Base-by-base conservation (phyloP, 768 basidiomycete species). In the Leccinum incarnatum region DNA sequence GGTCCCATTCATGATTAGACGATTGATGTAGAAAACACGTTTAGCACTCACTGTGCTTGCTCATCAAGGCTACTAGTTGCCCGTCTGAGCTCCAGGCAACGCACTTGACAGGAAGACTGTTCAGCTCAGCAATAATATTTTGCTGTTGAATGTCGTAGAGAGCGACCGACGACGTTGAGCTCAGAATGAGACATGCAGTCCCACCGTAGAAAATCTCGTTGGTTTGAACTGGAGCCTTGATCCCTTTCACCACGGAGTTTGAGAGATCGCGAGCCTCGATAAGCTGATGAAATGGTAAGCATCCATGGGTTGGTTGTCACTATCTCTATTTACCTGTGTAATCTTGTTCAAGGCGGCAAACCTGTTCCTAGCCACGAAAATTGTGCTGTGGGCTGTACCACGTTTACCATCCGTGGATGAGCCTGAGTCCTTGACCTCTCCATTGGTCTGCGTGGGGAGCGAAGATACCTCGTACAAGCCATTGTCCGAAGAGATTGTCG, bases 181-280 rank as follows among this genome's bases (percentile, higher is more conserved):
- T 91, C 58, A 99, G 82, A 55, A 99, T 87, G 36, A 99, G 81
- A 67, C 91, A 91, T 3, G 94, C 94, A 2, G 97, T 98, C 49
- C 96, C 97, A 54, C 97, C 97, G 61, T 97, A 98, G 78, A 98
- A 99, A 66, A 99, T 93, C 68, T 99, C 97, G 71, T 91, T 98
- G 19, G 94, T 95, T 71, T 94, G 91, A 2, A 94, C 87, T 5
- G 97, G 96, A 1, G 92, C 86, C 75, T 97, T 96, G 80, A 98
- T 91, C 27, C 87, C 86, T 77, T 98, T 98, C 54, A 97, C 95
- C 12, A 96, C 86, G 2, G 92, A 84, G 74, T 97, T 97, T 3
- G 92, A 87, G 17, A 98, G 78, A 72, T 99, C 97, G 52, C 93
- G 87, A 65, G 98, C 94, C 76, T 98, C 95, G 68, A 99, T 95